A percentile compares a stretch with the other conserved stretches of the same genome.
Evolutionary conservation across 768 basidiomycete species (phyloP).

Genomic region (Nevesoporus exiguus): DNA sequence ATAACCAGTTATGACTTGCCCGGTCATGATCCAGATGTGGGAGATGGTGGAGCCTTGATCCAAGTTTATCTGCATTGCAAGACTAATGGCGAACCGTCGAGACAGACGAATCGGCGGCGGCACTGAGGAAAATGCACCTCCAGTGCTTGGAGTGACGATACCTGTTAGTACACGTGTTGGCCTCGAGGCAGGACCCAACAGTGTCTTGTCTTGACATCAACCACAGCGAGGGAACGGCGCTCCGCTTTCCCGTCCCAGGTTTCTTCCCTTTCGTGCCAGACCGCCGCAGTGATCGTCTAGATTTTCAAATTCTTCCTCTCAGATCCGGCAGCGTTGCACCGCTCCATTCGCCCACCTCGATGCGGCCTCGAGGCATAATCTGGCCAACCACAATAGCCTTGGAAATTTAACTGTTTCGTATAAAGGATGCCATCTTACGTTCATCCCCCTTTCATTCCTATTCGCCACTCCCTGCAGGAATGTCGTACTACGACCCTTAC

Average conservation of each 20-base stretch:
- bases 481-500: constrained; percentile 46
- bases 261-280: constrained; percentile 4
- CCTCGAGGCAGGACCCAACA: constrained; percentile 21
- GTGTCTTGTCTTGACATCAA: neutral
- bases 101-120: constrained; percentile 14
- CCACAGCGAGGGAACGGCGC: constrained; percentile 12
- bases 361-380: constrained; percentile 29
- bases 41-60: neutral
- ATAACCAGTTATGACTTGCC: neutral
- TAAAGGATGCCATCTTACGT: constrained; percentile 16
- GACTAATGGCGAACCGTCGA: neutral
- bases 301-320: constrained; percentile 24
- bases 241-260: constrained; percentile 19
- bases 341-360: constrained; percentile 19
- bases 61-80: neutral
- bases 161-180: constrained; percentile 14
- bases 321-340: constrained; percentile 10
- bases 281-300: constrained; percentile 8
- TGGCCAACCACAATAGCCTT: constrained; percentile 10
- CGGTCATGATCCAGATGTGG: neutral
- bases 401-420: constrained; percentile 13
- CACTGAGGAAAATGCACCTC: neutral
- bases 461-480: constrained; percentile 20
- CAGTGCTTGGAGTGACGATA: neutral
- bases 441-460: constrained; percentile 3